Evolutionary conservation across 257 asterid genomes (phyloP), one percentile per base, ranked within the genome.

Genomic region (Salvia hispanica): DNA sequence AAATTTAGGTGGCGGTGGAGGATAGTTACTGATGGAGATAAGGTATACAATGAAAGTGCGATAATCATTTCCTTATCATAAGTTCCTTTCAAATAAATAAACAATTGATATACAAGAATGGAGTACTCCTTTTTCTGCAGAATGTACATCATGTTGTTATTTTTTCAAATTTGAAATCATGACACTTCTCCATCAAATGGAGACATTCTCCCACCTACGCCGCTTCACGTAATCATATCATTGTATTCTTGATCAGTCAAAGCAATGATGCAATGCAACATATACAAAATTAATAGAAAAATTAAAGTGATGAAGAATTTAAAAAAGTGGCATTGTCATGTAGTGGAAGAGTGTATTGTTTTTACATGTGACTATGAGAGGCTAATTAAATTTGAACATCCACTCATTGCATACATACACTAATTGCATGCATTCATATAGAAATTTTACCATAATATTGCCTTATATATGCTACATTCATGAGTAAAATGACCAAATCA

Each of bases 161-260:
- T 55, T 67, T 53, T 43, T 76, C 64, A 72, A 69, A 61, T 45
- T 59, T 68, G 74, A 72, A 73, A 77, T 51, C 40, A 61, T 14
- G 70, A 72, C 53, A 81, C 55, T 44, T 72, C 81, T 56, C 83
- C 12, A 77, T 79, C 80, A 79, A 13, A 53, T 59, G 66, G 66
- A 68, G 79, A 79, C 85, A 79, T 61, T 45, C 77, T 76, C 73
- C 88, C 88, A 76, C 86, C 63, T 84, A 74, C 86, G 88, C 86
- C 85, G 85, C 83, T 78, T 72, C 51, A 25, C 72, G 74, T 53
- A 78, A 80, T 82, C 75, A 80, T 79, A 54, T 58, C 75, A 52
- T 59, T 51, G 8, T 58, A 36, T 55, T 70, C 78, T 64, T 73
- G 4, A 66, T 57, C 28, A 65, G 85, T 77, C 87, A 77, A 79